Evolutionary conservation across 169 alveolate genomes (phyloP).

Genomic region (Theileria orientalis): DNA sequence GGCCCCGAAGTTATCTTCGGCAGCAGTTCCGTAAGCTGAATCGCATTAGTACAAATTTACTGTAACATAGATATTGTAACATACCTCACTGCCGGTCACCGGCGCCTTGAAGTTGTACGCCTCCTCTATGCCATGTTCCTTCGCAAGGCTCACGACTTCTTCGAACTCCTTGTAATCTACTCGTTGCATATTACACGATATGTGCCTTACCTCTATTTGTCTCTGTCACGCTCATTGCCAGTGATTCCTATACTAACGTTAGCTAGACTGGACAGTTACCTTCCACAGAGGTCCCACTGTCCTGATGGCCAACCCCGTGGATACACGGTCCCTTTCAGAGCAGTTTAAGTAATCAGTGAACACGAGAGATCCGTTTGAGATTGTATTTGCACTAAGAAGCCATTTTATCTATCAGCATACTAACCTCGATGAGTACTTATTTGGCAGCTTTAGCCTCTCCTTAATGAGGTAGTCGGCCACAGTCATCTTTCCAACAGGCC

Average conservation of each 20-base stretch:
- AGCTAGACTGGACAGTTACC: constrained; percentile 2
- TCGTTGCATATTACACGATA: not conserved
- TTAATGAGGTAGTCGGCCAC: constrained; percentile 47
- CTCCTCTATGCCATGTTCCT: constrained; percentile 22
- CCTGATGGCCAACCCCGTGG: constrained; percentile 35
- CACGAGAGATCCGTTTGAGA: constrained; percentile 40
- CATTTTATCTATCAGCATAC: not conserved
- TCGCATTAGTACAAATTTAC: not conserved
- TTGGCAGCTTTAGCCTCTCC: constrained; percentile 54
- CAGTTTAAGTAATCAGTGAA: constrained; percentile 3
- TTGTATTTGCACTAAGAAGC: constrained; percentile 27
- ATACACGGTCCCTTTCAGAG: constrained; percentile 26
- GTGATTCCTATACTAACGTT: constrained; percentile 37
- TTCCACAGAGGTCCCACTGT: constrained; percentile 57
- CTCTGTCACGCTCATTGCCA: constrained; percentile 33
- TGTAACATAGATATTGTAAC: not conserved
- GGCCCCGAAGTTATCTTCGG: constrained; percentile 62
- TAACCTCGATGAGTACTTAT: constrained; percentile 56
- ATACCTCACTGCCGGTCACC: constrained; percentile 58
- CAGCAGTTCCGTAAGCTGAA: constrained; percentile 37
- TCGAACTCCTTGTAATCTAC: constrained; percentile 21
- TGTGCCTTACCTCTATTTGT: not conserved
- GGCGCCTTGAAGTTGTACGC: constrained; percentile 57
- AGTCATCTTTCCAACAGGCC: constrained; percentile 20
- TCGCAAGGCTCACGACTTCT: not conserved